Conservation (phyloP, 1,284 basidiomycete genomes). For the Puccinia coronata region DNA sequence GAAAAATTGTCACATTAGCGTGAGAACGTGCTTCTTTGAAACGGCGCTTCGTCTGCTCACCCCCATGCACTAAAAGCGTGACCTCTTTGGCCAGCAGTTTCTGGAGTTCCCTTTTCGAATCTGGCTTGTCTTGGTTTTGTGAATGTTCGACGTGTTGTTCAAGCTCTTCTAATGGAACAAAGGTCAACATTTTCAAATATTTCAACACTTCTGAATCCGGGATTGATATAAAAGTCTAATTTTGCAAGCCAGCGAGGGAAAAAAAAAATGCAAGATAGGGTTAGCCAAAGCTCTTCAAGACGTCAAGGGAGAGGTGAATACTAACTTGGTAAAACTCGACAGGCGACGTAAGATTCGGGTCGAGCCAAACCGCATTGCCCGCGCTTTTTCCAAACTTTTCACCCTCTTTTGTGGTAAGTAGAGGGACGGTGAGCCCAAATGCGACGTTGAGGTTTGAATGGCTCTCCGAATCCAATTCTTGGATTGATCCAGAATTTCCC, state of each 20-base stretch:
- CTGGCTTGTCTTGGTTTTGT: slow-evolving; percentile 65
- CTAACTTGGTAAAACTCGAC: slow-evolving; percentile 87
- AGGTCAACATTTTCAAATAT: slow-evolving; percentile 81
- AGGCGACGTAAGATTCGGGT: slow-evolving; percentile 72
- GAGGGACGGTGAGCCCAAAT: slow-evolving; percentile 86
- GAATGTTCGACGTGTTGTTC: slow-evolving; percentile 59
- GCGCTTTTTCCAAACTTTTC: slow-evolving; percentile 98
- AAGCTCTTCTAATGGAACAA: slow-evolving; percentile 68
- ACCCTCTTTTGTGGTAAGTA: slow-evolving; percentile 84
- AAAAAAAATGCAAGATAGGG: slow-evolving; percentile 5
- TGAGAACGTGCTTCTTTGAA: no score
- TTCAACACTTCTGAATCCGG: slow-evolving; percentile 78
- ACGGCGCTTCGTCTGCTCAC: slow-evolving; percentile 62
- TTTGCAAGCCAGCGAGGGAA: background rate
- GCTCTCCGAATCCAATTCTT: slow-evolving; percentile 51
- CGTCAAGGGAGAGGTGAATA: slow-evolving; percentile 50
- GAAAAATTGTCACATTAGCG: background rate
- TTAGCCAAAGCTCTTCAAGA: background rate
- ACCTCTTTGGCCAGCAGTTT: slow-evolving; percentile 79
- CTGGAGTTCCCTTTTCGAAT: slow-evolving; percentile 1
- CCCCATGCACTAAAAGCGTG: slow-evolving; percentile 79
- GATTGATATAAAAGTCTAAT: slow-evolving; percentile 82
- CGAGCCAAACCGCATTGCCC: slow-evolving; percentile 92
- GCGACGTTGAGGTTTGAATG: slow-evolving; percentile 61
- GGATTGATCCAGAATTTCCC: background rate